Evolutionary conservation across 1,284 basidiomycete species (phyloP), one percentile per base, ranked within the genome.

Genomic region (Sporisorium iseilematis-ciliati): DNA sequence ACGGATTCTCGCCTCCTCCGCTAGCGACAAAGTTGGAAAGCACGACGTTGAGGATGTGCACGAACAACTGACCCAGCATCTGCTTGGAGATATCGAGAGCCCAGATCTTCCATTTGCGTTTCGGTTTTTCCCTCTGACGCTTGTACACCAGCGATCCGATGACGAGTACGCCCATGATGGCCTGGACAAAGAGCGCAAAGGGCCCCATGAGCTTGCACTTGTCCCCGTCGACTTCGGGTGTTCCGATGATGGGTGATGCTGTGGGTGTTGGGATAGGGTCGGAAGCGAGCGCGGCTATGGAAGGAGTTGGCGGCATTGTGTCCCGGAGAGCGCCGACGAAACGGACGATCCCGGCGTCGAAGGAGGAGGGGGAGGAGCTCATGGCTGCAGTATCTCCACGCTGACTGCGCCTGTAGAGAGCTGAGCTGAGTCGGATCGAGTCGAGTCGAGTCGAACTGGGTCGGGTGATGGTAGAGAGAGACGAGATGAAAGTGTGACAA

Each of bases 61-160:
- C 91, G 79, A 95, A 93, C 86, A 93, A 89, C 84, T 97, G 94
- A 35, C 95, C 95, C 23, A 92, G 89, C 50, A 97, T 87, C 87
- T 99, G 96, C 86, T 98, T 85, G 8, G 83, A 79, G 16, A 85
- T 58, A 72, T 85, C 85, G 23, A 85, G 74, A 33, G 71, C 55
- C 93, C 96, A 98, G 87, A 97, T 94, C 82, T 90, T 89, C 95
- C 96, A 98, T 26, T 91, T 92, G 38, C 95, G 89, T 82, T 91
- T 93, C 20, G 91, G 91, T 49, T 88, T 88, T 86, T 98, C 95
- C 74, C 92, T 88, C 74, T 96, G 92, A 60, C 96, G 89, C 85
- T 98, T 98, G 84, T 91, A 91, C 2, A 97, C 89, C 48, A 98
- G 88, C 5, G 93, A 93, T 11, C 90, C 88, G 49, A 97, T 65